Conservation (phyloP, 305 asterid genomes). For the Fraxinus greggii region DNA sequence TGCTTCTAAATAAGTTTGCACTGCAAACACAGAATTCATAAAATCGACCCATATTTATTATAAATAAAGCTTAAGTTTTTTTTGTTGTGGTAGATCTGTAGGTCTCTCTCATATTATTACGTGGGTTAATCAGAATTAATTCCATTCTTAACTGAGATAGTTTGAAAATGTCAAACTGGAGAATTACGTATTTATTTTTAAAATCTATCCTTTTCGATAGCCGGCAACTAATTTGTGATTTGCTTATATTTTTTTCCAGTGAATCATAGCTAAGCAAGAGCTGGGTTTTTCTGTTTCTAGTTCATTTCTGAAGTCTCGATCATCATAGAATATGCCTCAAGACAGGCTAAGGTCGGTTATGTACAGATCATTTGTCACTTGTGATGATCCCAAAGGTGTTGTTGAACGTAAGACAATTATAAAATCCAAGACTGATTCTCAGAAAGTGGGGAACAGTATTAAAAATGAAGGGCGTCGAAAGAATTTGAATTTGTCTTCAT, state of each 20-base stretch:
- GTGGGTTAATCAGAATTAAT: neutral
- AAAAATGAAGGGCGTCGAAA: constrained; percentile 24
- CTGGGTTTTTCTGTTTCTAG: constrained; percentile 18
- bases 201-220: constrained; percentile 26
- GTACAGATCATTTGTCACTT: constrained; percentile 65
- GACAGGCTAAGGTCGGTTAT: constrained; percentile 58
- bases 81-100: neutral
- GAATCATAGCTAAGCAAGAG: constrained; percentile 24
- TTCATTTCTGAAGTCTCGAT: constrained; percentile 25
- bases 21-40: neutral
- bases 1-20: constrained; percentile 18
- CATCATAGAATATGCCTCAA: constrained; percentile 55
- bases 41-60: neutral
- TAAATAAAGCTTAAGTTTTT: neutral
- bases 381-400: constrained; percentile 74
- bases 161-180: constrained; percentile 31
- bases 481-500: constrained; percentile 24
- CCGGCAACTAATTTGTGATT: constrained; percentile 35
- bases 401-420: constrained; percentile 51
- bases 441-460: constrained; percentile 22
- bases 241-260: constrained; percentile 27
- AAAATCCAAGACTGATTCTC: constrained; percentile 43
- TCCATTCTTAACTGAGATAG: neutral
- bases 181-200: constrained; percentile 6
- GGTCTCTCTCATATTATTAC: neutral